Conservation (phyloP, 2,329 filamentous ascomycete genomes). For the Fusarium poae region DNA sequence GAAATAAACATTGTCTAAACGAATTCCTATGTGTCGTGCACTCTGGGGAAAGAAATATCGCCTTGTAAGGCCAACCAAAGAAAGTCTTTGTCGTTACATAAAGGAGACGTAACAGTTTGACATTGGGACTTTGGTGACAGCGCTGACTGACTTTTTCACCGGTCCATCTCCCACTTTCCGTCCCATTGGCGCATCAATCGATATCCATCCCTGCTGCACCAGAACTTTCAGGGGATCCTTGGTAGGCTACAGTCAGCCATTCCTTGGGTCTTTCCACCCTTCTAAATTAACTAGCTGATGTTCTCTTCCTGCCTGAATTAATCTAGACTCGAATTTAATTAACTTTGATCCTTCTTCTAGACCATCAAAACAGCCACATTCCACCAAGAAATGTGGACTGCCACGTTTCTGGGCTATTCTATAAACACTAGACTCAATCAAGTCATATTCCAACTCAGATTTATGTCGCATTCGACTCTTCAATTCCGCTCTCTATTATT, state of each 20-base stretch:
- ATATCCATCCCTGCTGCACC: neutral
- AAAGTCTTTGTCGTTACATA: slow-evolving; percentile 46
- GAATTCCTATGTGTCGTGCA: slow-evolving; percentile 12
- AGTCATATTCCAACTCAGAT: too few relatives aligned
- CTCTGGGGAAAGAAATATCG: slow-evolving; percentile 41
- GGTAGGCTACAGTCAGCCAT: neutral
- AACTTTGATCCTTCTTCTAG: neutral
- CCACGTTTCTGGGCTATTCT: neutral
- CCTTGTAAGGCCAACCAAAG: slow-evolving; percentile 33
- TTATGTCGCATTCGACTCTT: neutral
- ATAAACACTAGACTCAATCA: neutral
- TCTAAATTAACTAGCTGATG: neutral
- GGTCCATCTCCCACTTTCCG: neutral
- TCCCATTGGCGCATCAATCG: neutral
- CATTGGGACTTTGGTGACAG: neutral
- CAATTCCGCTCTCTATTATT: neutral
- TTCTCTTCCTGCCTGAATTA: neutral
- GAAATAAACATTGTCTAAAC: slow-evolving; percentile 14
- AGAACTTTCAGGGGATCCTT: neutral
- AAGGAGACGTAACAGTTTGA: slow-evolving; percentile 45
- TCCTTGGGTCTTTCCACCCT: neutral
- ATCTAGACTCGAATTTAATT: slow-evolving; percentile 2
- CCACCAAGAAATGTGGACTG: slow-evolving; percentile 1
- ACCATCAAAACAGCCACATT: neutral
- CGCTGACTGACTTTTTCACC: neutral